Conservation (phyloP, 73 alveolate genomes). For the Paramecium sonneborni region DNA sequence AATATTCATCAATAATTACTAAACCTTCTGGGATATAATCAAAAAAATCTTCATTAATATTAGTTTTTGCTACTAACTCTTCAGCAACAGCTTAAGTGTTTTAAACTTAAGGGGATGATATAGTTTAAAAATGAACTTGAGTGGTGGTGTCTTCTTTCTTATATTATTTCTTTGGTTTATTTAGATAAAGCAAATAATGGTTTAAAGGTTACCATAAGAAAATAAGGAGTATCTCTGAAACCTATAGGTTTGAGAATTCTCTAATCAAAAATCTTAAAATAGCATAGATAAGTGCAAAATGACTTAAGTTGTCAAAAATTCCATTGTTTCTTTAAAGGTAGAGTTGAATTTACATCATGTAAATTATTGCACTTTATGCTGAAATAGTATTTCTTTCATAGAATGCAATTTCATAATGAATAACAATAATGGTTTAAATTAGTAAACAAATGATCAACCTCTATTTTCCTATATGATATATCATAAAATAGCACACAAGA, state of each 20-base stretch:
- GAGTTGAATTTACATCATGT: not conserved
- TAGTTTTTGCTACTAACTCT: not conserved
- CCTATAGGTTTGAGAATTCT: not conserved
- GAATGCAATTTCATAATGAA: not conserved
- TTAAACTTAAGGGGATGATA: not conserved
- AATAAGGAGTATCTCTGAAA: not conserved
- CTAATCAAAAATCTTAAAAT: not conserved
- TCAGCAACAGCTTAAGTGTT: not conserved
- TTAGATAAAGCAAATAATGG: not conserved
- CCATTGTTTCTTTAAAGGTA: not conserved
- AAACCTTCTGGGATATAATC: conserved; percentile 16
- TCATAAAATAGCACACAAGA: not conserved
- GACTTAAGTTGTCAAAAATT: not conserved
- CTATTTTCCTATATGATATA: not conserved
- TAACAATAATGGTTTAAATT: not conserved
- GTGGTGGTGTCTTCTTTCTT: not conserved
- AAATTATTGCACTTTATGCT: not conserved
- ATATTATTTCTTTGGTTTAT: not conserved
- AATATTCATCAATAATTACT: conserved; percentile 22
- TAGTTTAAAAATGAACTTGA: not conserved
- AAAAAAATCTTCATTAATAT: conserved; percentile 2
- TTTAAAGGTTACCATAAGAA: not conserved
- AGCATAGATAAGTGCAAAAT: not conserved
- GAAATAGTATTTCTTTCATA: not conserved
- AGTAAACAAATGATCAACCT: not conserved